Conservation (phyloP, 345 rosid species). For the Citrus hindsii region DNA sequence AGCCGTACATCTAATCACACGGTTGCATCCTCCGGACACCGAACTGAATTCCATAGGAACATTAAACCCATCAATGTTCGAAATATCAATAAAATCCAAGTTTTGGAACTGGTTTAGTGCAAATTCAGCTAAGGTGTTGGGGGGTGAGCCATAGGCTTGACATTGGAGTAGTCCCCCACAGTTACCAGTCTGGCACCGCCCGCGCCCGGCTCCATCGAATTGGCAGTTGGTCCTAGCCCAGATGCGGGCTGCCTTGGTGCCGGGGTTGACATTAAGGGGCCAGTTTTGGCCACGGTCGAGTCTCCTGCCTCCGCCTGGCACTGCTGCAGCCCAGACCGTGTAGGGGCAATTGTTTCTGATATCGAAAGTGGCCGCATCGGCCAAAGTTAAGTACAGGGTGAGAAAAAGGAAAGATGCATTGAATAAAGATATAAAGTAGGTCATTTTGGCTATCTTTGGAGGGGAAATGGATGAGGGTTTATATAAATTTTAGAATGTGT, state of each 20-base stretch:
- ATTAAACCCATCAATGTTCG: conserved; percentile 34
- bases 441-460: neutral
- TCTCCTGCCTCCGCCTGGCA: neutral
- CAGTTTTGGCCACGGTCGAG: conserved; percentile 5
- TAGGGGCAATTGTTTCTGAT: neutral
- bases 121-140: conserved; percentile 33
- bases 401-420: neutral
- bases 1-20: neutral
- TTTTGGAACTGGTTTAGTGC: conserved; percentile 12
- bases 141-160: conserved; percentile 25
- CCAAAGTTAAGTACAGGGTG: neutral
- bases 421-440: neutral
- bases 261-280: neutral
- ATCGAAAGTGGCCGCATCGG: neutral
- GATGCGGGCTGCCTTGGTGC: neutral
- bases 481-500: neutral
- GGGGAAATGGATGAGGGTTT: neutral
- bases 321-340: neutral
- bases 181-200: conserved; percentile 21
- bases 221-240: conserved; percentile 8
- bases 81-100: conserved; percentile 32
- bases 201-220: conserved; percentile 10
- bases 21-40: conserved; percentile 13
- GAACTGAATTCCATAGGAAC: conserved; percentile 36
- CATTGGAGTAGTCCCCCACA: conserved; percentile 25